These are phyloP conservation scores for Pythium insidiosum DNA, from an alignment of 352 stramenopile species.

Conservation along the genomic window DNA sequence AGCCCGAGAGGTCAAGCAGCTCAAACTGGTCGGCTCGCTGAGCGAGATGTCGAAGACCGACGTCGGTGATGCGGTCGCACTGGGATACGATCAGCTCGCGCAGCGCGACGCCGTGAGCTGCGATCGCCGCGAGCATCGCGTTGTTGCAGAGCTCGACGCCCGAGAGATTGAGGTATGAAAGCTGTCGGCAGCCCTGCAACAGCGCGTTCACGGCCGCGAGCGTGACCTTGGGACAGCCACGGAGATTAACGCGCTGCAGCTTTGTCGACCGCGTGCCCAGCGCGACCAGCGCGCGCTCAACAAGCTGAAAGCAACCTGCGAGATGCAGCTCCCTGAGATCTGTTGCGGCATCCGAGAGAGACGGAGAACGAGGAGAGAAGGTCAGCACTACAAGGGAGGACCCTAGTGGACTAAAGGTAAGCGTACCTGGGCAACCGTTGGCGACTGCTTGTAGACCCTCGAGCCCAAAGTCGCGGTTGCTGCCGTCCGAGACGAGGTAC, in stretches of 20 bases:
- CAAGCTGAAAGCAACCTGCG: conserved; percentile 76
- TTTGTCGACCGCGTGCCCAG: conserved; percentile 46
- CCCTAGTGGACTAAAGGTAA: not conserved
- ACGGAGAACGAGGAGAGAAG: not conserved
- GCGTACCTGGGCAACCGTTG: conserved; percentile 31
- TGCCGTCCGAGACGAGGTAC: conserved; percentile 90
- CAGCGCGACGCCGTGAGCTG: conserved; percentile 18
- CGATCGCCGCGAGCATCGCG: conserved; percentile 44
- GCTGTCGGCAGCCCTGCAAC: conserved; percentile 34
- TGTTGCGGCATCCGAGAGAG: not conserved
- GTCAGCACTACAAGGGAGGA: no score
- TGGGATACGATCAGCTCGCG: conserved; percentile 46
- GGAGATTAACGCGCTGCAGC: conserved; percentile 67
- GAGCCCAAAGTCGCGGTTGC: conserved; percentile 86
- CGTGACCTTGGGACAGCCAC: conserved; percentile 79
- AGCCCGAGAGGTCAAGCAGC: conserved; percentile 51
- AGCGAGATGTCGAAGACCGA: conserved; percentile 40
- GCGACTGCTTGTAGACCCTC: conserved; percentile 88
- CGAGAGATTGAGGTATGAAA: conserved; percentile 45
- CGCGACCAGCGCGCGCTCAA: conserved; percentile 68
- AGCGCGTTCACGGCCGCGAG: conserved; percentile 53
- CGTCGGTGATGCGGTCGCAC: conserved; percentile 57
- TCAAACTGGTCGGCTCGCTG: conserved; percentile 51
- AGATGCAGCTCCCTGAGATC: conserved; percentile 50
- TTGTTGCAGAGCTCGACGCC: conserved; percentile 51